Evolutionary conservation across 1,284 basidiomycete genomes (phyloP).

Genomic region (Dichomitus squalens): DNA sequence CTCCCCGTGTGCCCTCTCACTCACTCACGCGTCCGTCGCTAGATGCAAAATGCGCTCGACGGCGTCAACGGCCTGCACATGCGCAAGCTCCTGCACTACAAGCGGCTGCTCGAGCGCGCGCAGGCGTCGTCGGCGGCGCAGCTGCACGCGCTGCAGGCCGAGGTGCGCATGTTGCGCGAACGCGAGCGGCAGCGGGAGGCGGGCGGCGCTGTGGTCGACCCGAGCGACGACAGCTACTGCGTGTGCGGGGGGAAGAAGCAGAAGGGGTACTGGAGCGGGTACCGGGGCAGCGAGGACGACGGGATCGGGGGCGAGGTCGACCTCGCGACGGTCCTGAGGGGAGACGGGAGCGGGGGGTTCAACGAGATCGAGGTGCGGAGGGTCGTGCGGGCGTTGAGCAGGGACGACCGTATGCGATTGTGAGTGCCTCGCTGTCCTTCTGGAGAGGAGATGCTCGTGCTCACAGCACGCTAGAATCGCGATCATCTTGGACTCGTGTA

Average conservation of each 20-base stretch:
- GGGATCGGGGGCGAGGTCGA: slow-evolving; percentile 44
- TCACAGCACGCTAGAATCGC: slow-evolving; percentile 32
- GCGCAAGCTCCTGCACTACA: slow-evolving; percentile 69
- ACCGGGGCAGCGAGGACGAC: slow-evolving; percentile 44
- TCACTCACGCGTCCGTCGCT: not conserved
- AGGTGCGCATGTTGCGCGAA: slow-evolving; percentile 59
- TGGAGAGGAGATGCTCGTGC: not conserved
- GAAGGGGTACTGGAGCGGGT: slow-evolving; percentile 67
- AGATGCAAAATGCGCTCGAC: slow-evolving; percentile 63
- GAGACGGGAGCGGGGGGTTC: slow-evolving; percentile 56
- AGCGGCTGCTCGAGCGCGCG: slow-evolving; percentile 72
- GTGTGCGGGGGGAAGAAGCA: slow-evolving; percentile 60
- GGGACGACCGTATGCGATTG: slow-evolving; percentile 73
- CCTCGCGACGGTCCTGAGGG: slow-evolving; percentile 51
- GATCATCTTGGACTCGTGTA: slow-evolving; percentile 58
- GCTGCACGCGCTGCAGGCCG: slow-evolving; percentile 77
- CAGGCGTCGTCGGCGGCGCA: slow-evolving; percentile 77
- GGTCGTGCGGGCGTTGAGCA: slow-evolving; percentile 59
- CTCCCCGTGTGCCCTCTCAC: slow-evolving; percentile 2
- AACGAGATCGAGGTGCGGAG: slow-evolving; percentile 69
- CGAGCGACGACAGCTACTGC: slow-evolving; percentile 48
- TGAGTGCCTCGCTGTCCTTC: slow-evolving; percentile 41
- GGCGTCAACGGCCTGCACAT: slow-evolving; percentile 60
- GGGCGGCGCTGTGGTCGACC: slow-evolving; percentile 18
- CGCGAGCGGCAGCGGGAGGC: slow-evolving; percentile 34